phyloP scores from a whole-genome alignment of 306 rosid species.

The Cucurbita argyrosperma region DNA sequence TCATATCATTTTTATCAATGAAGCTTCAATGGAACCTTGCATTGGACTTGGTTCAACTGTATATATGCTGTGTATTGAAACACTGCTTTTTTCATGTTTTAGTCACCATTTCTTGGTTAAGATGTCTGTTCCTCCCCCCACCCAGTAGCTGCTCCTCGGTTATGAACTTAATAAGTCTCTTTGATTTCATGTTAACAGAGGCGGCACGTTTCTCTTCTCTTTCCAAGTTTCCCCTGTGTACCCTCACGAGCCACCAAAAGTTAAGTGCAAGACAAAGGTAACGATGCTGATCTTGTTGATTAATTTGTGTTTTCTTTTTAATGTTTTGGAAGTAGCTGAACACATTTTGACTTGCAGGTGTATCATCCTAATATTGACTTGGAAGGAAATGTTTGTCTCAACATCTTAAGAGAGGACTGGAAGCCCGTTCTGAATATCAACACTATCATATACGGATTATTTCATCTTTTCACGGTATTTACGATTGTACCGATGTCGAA shows the following conservation, averaged over 20 bases:
- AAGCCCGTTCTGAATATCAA: constrained; percentile 37
- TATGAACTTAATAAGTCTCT: background rate
- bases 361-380: constrained; percentile 57
- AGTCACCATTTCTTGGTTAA: background rate
- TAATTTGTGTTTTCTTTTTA: background rate
- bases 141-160: background rate
- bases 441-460: constrained; percentile 37
- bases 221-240: constrained; percentile 43
- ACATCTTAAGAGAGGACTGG: constrained; percentile 52
- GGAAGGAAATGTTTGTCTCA: constrained; percentile 60
- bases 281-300: background rate
- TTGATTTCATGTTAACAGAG: constrained; percentile 16
- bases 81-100: background rate
- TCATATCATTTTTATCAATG: background rate
- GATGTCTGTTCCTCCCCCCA: background rate
- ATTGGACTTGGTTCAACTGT: background rate
- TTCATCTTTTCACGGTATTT: constrained; percentile 42
- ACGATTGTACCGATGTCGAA: background rate
- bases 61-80: background rate
- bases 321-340: background rate
- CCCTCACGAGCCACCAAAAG: constrained; percentile 55
- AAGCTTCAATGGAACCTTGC: background rate
- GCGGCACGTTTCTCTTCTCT: constrained; percentile 36
- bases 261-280: constrained; percentile 58
- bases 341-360: constrained; percentile 21